phyloP scores from a whole-genome alignment of 495 filamentous ascomycete species.

The Trichocladium uniseriatum region DNA sequence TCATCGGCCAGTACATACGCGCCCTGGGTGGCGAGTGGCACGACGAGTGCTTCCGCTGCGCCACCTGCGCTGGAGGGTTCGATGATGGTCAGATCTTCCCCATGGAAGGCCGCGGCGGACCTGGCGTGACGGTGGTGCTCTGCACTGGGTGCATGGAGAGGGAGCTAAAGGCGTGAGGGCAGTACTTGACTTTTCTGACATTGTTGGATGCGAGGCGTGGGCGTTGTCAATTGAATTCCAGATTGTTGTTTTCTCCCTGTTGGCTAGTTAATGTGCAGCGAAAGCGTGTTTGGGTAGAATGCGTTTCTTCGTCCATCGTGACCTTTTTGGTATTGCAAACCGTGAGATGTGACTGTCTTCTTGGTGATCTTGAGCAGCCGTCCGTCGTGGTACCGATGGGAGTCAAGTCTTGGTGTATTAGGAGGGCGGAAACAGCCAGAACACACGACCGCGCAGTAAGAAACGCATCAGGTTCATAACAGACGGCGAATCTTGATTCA shows the following conservation, averaged over 20 bases:
- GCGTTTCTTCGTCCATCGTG: background rate
- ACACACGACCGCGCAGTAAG: background rate
- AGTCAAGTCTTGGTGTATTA: background rate
- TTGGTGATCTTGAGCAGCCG: no score
- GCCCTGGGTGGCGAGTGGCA: slow-evolving; percentile 94
- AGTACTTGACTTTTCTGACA: background rate
- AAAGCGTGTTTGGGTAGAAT: background rate
- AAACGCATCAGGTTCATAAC: background rate
- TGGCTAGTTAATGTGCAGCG: background rate
- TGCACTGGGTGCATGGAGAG: slow-evolving; percentile 42
- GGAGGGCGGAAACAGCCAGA: background rate
- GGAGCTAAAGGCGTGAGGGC: slow-evolving; percentile 38
- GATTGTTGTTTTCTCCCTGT: background rate
- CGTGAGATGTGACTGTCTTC: background rate
- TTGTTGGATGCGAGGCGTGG: background rate
- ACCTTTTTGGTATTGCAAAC: no score
- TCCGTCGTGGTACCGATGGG: no score
- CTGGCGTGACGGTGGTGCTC: slow-evolving; percentile 35
- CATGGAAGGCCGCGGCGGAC: slow-evolving; percentile 29
- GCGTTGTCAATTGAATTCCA: background rate
- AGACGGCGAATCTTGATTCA: background rate
- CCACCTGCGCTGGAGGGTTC: slow-evolving; percentile 41
- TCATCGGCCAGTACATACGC: slow-evolving; percentile 75
- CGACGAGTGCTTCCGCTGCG: slow-evolving; percentile 78
- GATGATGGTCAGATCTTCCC: slow-evolving; percentile 50